Evolutionary conservation across 2,329 filamentous ascomycete genomes (phyloP), one percentile per base, ranked within the genome.

Genomic region (Fonsecaea erecta): DNA sequence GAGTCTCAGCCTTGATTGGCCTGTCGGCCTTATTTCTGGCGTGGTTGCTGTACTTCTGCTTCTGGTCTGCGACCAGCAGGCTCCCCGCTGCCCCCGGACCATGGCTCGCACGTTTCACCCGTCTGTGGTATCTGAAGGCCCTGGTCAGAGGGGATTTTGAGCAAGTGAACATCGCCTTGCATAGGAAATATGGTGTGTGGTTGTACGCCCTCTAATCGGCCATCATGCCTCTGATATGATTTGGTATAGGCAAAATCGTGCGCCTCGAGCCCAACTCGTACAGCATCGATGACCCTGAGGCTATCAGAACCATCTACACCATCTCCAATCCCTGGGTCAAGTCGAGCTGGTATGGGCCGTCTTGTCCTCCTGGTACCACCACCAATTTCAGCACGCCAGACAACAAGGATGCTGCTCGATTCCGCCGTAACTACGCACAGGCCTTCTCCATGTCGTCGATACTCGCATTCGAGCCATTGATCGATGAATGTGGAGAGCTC

Each of bases 401-500:
- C 24, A 53, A 53, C 51, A 53, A 32, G 51, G 51, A 53, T 34
- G 26, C 51, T 30, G 24, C 51, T 53, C 51, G 51, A n/a, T 53
- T 87, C 85, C 11, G 86, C 90, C 75, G 90, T 92, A 70, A 62
- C 32, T 40, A 93, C 90, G 77, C 91, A 93, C 75, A 85, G 88
- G 43, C 86, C 87, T 73, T 93, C 52, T 64, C 67, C 24, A 69
- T 69, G 68, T 64, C 46, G 2, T 64, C 55, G 26, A 30, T 71
- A 52, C 28, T 69, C 1, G 40, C 60, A 3, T 65, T 63, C 40
- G 91, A 95, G 73, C 90, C 90, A 0, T 88, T 91, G 37, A 90
- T 94, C 35, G 89, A 92, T 74, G 89, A 87, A 70, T 92, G 89
- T 1, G 88, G 89, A 0, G 84, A 86, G 68, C 28, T 60, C 14